These are phyloP conservation scores for Pinus tabuliformis DNA, from an alignment of 75 land plant genomes.

Conservation along the genomic window DNA sequence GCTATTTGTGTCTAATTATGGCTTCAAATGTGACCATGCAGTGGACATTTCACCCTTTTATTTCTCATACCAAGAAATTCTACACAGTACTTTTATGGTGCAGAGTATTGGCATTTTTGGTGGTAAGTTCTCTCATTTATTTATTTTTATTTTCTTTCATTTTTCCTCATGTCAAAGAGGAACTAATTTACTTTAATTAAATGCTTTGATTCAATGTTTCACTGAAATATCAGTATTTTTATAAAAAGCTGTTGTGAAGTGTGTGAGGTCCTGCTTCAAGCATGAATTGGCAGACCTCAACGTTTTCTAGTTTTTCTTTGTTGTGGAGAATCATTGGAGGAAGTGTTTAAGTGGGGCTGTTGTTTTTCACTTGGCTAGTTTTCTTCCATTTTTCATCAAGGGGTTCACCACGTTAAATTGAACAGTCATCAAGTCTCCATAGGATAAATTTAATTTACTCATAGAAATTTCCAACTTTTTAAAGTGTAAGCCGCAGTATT, in stretches of 20 bases:
- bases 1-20: conserved; percentile 7
- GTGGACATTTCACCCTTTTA: conserved; percentile 99
- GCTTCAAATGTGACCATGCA: conserved; percentile 24
- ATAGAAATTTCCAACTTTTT: too few species aligned
- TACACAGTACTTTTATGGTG: conserved; percentile 93
- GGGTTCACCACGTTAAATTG: too few species aligned
- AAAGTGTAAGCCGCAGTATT: too few species aligned
- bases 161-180: background rate
- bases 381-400: too few species aligned
- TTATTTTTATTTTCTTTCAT: background rate
- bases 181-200: background rate
- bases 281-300: background rate
- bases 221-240: too few species aligned
- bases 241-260: background rate
- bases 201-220: background rate
- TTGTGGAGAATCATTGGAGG: background rate
- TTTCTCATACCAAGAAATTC: conserved; percentile 81
- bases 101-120: conserved; percentile 83
- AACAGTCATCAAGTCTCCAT: too few species aligned
- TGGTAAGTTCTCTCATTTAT: conserved; percentile 58
- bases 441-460: too few species aligned
- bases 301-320: background rate
- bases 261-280: background rate
- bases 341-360: too few species aligned
- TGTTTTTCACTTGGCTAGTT: too few species aligned